A percentile compares a stretch with the other conserved stretches of the same genome.
Conservation (phyloP, 2,329 filamentous ascomycete species). For the Nothophoma quercina region DNA sequence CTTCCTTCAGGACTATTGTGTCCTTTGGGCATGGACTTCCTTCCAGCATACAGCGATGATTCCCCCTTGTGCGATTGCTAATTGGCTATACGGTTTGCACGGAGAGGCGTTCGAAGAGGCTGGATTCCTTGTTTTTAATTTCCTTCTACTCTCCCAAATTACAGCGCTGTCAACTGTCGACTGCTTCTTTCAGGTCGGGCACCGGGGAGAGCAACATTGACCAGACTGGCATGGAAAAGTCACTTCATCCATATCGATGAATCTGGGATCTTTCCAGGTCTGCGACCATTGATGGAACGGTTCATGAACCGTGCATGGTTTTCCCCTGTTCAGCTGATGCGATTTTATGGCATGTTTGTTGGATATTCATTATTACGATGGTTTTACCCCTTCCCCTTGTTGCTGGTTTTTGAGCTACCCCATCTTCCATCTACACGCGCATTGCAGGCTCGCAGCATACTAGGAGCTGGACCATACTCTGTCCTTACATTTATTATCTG, state of each 20-base stretch:
- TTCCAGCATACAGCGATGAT: slow-evolving; percentile 55
- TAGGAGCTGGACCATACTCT: slow-evolving; percentile 38
- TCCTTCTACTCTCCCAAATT: slow-evolving; percentile 5
- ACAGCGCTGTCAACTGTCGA: not conserved
- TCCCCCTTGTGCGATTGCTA: slow-evolving; percentile 52
- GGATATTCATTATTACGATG: slow-evolving; percentile 17
- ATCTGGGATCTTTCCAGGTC: not conserved
- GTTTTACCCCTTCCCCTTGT: slow-evolving; percentile 13
- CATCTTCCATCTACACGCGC: slow-evolving; percentile 33
- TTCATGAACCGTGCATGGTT: slow-evolving; percentile 2
- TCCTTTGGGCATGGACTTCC: slow-evolving; percentile 47
- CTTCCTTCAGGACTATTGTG: slow-evolving; percentile 41
- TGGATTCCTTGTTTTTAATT: slow-evolving; percentile 19
- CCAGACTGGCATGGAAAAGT: not conserved
- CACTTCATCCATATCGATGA: not conserved
- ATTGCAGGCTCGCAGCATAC: slow-evolving; percentile 32
- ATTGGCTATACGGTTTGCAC: slow-evolving; percentile 39
- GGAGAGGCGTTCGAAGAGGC: slow-evolving; percentile 41
- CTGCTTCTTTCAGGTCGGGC: slow-evolving; percentile 20
- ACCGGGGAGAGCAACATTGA: slow-evolving; percentile 4
- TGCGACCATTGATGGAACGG: slow-evolving; percentile 35
- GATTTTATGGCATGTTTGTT: slow-evolving; percentile 28
- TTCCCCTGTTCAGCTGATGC: slow-evolving; percentile 35
- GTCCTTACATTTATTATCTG: slow-evolving; percentile 40
- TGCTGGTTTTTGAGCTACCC: not conserved